Evolutionary conservation across 2,329 filamentous ascomycete species (phyloP).

Genomic region (Rhinocladiella similis): DNA sequence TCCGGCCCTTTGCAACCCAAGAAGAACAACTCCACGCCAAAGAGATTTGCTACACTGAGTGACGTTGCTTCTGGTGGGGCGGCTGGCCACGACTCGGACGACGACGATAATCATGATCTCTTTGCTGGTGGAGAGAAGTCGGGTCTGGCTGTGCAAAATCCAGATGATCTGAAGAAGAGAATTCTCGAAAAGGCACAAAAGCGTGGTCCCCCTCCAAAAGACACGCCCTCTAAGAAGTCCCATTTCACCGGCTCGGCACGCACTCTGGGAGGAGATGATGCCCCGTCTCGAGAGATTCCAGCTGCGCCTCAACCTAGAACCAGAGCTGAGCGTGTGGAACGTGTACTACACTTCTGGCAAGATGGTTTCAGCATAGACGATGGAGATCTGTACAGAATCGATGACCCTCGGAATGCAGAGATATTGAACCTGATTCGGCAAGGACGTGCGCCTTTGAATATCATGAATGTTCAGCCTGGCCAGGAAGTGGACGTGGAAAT

Average conservation of each 20-base stretch:
- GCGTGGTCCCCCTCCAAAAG: slow-evolving; percentile 30
- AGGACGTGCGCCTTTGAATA: slow-evolving; percentile 61
- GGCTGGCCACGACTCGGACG: slow-evolving; percentile 52
- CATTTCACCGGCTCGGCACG: slow-evolving; percentile 62
- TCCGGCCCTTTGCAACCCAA: slow-evolving; percentile 34
- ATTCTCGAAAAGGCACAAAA: slow-evolving; percentile 50
- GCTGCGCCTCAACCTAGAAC: slow-evolving; percentile 46
- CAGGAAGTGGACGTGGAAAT: slow-evolving; percentile 67
- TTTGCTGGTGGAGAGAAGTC: slow-evolving; percentile 69
- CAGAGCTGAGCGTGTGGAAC: slow-evolving; percentile 53
- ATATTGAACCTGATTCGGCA: slow-evolving; percentile 64
- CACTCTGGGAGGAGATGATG: slow-evolving; percentile 66
- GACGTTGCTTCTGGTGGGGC: slow-evolving; percentile 42
- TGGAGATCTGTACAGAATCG: slow-evolving; percentile 62
- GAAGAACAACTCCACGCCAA: slow-evolving; percentile 37
- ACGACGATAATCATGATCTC: slow-evolving; percentile 56
- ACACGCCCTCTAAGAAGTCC: slow-evolving; percentile 33
- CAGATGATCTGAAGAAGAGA: slow-evolving; percentile 55
- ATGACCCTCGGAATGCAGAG: slow-evolving; percentile 62
- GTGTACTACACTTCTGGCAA: slow-evolving; percentile 64
- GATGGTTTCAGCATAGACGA: slow-evolving; percentile 69
- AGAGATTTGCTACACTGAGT: slow-evolving; percentile 50
- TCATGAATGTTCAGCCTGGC: slow-evolving; percentile 62
- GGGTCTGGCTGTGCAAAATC: slow-evolving; percentile 67
- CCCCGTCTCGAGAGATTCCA: slow-evolving; percentile 58